These are phyloP conservation scores for Xylariomycetidae sp. DNA, from an alignment of 2,329 filamentous ascomycete species.

Conservation along the genomic window DNA sequence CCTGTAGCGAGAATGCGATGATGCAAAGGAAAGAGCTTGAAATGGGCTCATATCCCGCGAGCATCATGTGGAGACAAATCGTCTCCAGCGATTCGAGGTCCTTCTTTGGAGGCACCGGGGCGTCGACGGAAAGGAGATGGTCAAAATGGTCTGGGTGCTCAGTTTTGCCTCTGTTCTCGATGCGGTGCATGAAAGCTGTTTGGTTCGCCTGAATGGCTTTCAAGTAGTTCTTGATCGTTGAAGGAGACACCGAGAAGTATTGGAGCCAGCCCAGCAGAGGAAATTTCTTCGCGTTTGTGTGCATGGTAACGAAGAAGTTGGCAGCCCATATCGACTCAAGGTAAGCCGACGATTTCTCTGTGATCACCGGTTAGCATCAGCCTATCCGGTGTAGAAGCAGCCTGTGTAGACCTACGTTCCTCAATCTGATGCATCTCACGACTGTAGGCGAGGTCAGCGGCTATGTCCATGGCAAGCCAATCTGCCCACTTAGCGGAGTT, in stretches of 20 bases:
- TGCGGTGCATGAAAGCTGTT: slow-evolving; percentile 8
- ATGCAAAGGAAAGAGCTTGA: slow-evolving; percentile 7
- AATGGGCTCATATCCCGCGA: slow-evolving; percentile 14
- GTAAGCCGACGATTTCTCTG: neutral
- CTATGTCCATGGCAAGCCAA: slow-evolving; percentile 14
- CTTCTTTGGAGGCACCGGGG: slow-evolving; percentile 5
- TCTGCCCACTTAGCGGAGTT: slow-evolving; percentile 8
- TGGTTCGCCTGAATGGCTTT: slow-evolving; percentile 7
- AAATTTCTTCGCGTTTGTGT: too few relatives aligned
- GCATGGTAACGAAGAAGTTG: too few relatives aligned
- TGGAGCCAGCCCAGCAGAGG: slow-evolving; percentile 9
- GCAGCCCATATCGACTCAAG: too few relatives aligned
- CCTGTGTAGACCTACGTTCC: slow-evolving; percentile 10
- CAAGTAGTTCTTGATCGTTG: neutral
- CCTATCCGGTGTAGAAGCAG: neutral
- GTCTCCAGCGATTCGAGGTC: slow-evolving; percentile 9
- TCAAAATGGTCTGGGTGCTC: slow-evolving; percentile 16
- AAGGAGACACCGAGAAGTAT: slow-evolving; percentile 10
- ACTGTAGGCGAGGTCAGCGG: slow-evolving; percentile 13
- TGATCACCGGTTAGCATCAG: neutral
- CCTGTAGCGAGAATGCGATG: slow-evolving; percentile 3
- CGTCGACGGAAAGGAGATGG: slow-evolving; percentile 7
- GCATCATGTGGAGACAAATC: slow-evolving; percentile 10
- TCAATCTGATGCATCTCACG: slow-evolving; percentile 10
- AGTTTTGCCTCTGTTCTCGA: slow-evolving; percentile 8